These are phyloP conservation scores for Solanum peruvianum DNA, from an alignment of 257 asterid species.

Conservation along the genomic window DNA sequence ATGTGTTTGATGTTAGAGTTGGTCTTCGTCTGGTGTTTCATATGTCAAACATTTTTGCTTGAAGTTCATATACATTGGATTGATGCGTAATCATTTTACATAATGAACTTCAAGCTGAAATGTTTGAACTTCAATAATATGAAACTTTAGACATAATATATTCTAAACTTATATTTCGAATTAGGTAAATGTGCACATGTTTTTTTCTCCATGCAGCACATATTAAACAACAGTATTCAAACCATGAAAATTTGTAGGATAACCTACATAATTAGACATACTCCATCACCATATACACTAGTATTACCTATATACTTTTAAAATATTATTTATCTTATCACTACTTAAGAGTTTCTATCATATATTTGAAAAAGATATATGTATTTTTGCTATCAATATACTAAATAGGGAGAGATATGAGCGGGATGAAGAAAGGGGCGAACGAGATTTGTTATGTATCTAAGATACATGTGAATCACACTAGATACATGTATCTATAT, in stretches of 20 bases:
- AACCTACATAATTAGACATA: too few relatives aligned
- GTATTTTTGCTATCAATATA: too few relatives aligned
- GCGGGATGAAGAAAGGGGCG: too few relatives aligned
- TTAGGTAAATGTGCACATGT: background rate
- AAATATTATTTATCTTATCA: too few relatives aligned
- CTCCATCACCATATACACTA: too few relatives aligned
- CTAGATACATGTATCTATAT: too few relatives aligned
- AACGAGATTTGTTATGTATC: too few relatives aligned
- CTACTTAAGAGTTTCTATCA: too few relatives aligned
- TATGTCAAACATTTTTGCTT: background rate
- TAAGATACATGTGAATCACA: too few relatives aligned
- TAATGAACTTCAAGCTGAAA: background rate
- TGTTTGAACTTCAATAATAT: background rate
- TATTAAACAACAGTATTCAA: background rate
- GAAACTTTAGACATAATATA: background rate
- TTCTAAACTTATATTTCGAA: background rate
- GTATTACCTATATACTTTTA: too few relatives aligned
- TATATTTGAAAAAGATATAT: too few relatives aligned
- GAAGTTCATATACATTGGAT: background rate
- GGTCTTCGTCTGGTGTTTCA: background rate
- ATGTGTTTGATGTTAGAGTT: background rate
- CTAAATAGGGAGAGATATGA: too few relatives aligned
- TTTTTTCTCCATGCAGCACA: background rate
- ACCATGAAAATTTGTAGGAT: background rate
- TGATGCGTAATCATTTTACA: background rate